phyloP scores from a whole-genome alignment of 176 grass and related monocot species.

The Rhynchospora breviuscula region DNA sequence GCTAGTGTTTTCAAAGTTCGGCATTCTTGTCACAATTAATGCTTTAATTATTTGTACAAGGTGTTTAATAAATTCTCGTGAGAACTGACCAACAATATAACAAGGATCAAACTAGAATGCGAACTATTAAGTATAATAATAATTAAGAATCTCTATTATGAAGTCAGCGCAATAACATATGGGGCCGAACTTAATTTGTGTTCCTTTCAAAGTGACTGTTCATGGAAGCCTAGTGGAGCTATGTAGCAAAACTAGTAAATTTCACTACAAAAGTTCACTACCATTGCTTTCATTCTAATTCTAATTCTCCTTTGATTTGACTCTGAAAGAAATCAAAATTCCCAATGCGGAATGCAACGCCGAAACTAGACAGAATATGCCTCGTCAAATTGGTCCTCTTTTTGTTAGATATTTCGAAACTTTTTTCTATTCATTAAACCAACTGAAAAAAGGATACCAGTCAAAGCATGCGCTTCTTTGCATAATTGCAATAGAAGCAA shows the following conservation, averaged over 20 bases:
- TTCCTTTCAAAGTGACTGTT: background rate
- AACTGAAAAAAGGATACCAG: background rate
- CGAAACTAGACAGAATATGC: conserved; percentile 25
- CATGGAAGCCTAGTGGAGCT: background rate
- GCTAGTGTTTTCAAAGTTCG: too few relatives aligned
- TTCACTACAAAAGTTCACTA: background rate
- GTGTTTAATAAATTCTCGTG: too few relatives aligned
- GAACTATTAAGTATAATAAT: background rate
- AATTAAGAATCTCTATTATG: background rate
- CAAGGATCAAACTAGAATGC: too few relatives aligned
- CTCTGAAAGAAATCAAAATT: conserved; percentile 4
- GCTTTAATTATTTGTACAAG: too few relatives aligned
- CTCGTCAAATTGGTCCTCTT: background rate
- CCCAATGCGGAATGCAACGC: background rate
- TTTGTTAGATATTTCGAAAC: background rate
- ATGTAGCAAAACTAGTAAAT: background rate
- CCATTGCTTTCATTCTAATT: conserved; percentile 19
- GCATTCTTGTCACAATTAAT: too few relatives aligned
- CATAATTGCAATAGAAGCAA: background rate
- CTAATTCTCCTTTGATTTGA: conserved; percentile 25
- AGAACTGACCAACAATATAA: too few relatives aligned
- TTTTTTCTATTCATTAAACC: conserved; percentile 7
- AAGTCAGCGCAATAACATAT: background rate
- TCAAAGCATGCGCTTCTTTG: background rate
- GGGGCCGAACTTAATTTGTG: too few relatives aligned